Conservation (phyloP, 495 filamentous ascomycete genomes). For the Talaromyces wortmannii region DNA sequence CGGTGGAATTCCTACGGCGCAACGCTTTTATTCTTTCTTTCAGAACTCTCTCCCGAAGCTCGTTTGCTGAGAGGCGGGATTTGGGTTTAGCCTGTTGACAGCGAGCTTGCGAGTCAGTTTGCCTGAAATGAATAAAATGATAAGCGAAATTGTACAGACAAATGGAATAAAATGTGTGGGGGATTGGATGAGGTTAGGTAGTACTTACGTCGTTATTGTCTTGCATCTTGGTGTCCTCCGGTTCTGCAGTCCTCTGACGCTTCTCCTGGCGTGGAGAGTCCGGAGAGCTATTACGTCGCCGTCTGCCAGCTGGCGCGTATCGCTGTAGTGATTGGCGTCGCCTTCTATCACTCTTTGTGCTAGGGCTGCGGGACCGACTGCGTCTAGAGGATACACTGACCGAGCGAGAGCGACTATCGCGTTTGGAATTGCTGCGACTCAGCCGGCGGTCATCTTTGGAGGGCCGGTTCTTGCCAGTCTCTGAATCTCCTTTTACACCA, state of each 20-base stretch:
- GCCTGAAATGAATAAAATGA: slow-evolving; percentile 1
- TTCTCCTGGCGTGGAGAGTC: slow-evolving; percentile 31
- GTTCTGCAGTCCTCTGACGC: neutral
- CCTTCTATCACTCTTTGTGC: slow-evolving; percentile 32
- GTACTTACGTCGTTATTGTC: slow-evolving; percentile 2
- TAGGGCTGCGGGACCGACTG: slow-evolving; percentile 19
- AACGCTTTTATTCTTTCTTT: slow-evolving; percentile 58
- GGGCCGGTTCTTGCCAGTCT: slow-evolving; percentile 37
- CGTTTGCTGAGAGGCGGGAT: slow-evolving; percentile 34
- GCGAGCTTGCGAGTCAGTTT: slow-evolving; percentile 3
- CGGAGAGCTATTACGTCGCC: slow-evolving; percentile 43
- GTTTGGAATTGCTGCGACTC: slow-evolving; percentile 33
- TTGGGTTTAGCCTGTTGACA: slow-evolving; percentile 2
- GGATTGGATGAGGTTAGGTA: neutral
- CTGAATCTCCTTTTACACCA: slow-evolving; percentile 12
- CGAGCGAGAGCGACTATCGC: slow-evolving; percentile 33
- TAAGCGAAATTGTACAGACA: neutral
- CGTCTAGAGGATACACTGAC: slow-evolving; percentile 22
- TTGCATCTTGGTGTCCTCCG: slow-evolving; percentile 1
- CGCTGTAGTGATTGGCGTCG: slow-evolving; percentile 46
- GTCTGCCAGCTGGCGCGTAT: slow-evolving; percentile 43
- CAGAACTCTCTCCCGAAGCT: slow-evolving; percentile 58
- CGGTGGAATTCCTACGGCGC: slow-evolving; percentile 22
- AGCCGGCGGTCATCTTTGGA: slow-evolving; percentile 29
- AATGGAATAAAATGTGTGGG: neutral